Evolutionary conservation across 1,284 basidiomycete species (phyloP), one percentile per base, ranked within the genome.

Genomic region (Kalmanozyma brasiliensis): DNA sequence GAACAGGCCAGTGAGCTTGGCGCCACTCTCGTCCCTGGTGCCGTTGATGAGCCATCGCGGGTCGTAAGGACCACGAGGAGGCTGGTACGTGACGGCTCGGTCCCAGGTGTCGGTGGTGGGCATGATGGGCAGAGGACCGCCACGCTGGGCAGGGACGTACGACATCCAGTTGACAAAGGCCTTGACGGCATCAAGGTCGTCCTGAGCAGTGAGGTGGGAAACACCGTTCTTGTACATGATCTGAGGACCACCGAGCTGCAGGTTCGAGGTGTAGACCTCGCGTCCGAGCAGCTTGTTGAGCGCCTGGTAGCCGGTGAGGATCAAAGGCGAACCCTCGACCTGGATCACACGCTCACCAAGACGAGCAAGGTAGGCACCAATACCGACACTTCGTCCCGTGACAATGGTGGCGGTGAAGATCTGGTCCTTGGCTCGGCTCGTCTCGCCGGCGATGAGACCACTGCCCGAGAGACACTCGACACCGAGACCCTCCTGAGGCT

Each of bases 371-470:
- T 99, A 98, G 34, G 96, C 96, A 81, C 96, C 96, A 78, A 98
- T 99, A 84, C 96, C 96, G 75, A 99, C 96, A 6, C 94, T 98
- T 53, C 96, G 92, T 74, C 94, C 96, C 38, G 94, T 97, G 76
- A 98, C 95, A 78, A 99, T 89, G 19, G 96, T 98, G 83, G 98
- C 94, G 48, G 96, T 99, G 86, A 99, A 99, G 83, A 98, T 97
- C 82, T 98, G 93, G 78, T 98, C 94, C 83, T 97, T 97, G 0
- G 96, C 96, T 38, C 96, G 89, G 43, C 94, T 96, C 0, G 96
- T 98, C 84, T 97, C 96, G 66, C 96, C 96, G 36, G 96, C 96
- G 80, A 99, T 98, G 76, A 99, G 89, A 84, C 96, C 96, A 36
- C 94, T 97, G 40, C 96, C 96, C 79, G 87, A 91, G 80, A 99